Conservation (phyloP, 73 alveolate species). For the Halteria grandinella region DNA sequence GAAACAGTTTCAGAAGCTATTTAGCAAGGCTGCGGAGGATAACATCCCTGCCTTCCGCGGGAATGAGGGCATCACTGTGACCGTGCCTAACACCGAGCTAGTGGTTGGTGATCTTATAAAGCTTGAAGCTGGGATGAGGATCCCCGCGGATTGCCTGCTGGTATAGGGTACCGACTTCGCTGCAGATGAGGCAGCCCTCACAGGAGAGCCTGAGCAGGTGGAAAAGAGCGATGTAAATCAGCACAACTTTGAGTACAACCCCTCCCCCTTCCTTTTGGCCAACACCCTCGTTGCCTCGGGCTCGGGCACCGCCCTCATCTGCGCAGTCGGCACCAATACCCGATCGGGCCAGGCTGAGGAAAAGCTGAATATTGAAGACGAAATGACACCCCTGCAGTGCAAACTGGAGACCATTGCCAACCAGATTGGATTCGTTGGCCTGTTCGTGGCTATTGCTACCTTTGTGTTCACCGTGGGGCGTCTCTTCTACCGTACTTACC, state of each 20-base stretch:
- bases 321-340: constrained; percentile 94
- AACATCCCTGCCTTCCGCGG: constrained; percentile 79
- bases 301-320: constrained; percentile 81
- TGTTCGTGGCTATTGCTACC: constrained; percentile 81
- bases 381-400: constrained; percentile 90
- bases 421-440: constrained; percentile 90
- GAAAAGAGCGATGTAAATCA: constrained; percentile 78
- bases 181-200: constrained; percentile 91
- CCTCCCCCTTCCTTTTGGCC: constrained; percentile 88
- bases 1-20: constrained; percentile 87
- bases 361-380: constrained; percentile 78
- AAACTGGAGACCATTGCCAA: constrained; percentile 91
- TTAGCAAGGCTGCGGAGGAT: constrained; percentile 80
- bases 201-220: constrained; percentile 94
- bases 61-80: constrained; percentile 76
- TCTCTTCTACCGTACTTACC: not conserved
- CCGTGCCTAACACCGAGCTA: constrained; percentile 77
- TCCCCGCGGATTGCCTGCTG: constrained; percentile 95
- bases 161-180: constrained; percentile 81
- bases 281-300: constrained; percentile 92
- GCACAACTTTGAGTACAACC: constrained; percentile 66
- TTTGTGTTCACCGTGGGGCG: no score
- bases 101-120: constrained; percentile 93
- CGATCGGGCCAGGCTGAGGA: constrained; percentile 82
- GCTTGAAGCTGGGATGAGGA: constrained; percentile 89